Evolutionary conservation across 2,329 filamentous ascomycete species (phyloP).

Genomic region (Magnaporthiopsis rhizophila): DNA sequence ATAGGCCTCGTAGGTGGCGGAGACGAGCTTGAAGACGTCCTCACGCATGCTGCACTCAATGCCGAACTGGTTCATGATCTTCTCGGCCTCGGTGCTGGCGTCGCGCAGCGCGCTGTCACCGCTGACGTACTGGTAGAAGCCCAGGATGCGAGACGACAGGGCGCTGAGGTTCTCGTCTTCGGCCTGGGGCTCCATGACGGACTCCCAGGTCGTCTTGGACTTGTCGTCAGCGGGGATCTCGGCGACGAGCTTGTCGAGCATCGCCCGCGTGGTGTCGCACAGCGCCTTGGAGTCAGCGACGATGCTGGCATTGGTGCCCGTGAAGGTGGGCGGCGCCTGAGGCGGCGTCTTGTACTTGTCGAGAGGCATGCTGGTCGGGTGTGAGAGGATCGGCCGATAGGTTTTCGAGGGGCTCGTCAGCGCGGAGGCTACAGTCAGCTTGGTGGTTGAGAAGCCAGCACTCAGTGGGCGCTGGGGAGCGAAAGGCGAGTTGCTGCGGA

Average conservation of each 20-base stretch:
- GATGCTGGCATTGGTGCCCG: slow-evolving; percentile 62
- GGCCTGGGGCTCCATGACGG: slow-evolving; percentile 59
- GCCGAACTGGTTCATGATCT: slow-evolving; percentile 65
- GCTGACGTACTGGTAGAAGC: slow-evolving; percentile 76
- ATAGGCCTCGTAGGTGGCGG: slow-evolving; percentile 45
- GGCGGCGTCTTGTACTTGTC: slow-evolving; percentile 65
- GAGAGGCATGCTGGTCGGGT: slow-evolving; percentile 55
- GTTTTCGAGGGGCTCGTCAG: slow-evolving; percentile 25
- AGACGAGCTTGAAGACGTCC: slow-evolving; percentile 64
- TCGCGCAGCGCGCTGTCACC: slow-evolving; percentile 60
- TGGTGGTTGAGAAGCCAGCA: slow-evolving; percentile 1
- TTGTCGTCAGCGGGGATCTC: slow-evolving; percentile 44
- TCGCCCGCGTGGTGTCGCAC: slow-evolving; percentile 52
- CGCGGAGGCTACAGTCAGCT: slow-evolving; percentile 12
- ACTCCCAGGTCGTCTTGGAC: slow-evolving; percentile 44
- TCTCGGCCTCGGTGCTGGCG: slow-evolving; percentile 68
- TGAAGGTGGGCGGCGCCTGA: slow-evolving; percentile 71
- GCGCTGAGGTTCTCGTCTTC: slow-evolving; percentile 60
- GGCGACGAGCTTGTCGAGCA: slow-evolving; percentile 61
- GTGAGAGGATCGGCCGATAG: slow-evolving; percentile 25
- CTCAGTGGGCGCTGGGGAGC: slow-evolving; percentile 7
- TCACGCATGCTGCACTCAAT: slow-evolving; percentile 78
- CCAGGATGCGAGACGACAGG: slow-evolving; percentile 56
- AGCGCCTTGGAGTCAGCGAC: slow-evolving; percentile 58
- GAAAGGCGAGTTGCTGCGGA: slow-evolving; percentile 32